Base-by-base conservation (phyloP, 768 basidiomycete species). In the Coprinopsis sp. region DNA sequence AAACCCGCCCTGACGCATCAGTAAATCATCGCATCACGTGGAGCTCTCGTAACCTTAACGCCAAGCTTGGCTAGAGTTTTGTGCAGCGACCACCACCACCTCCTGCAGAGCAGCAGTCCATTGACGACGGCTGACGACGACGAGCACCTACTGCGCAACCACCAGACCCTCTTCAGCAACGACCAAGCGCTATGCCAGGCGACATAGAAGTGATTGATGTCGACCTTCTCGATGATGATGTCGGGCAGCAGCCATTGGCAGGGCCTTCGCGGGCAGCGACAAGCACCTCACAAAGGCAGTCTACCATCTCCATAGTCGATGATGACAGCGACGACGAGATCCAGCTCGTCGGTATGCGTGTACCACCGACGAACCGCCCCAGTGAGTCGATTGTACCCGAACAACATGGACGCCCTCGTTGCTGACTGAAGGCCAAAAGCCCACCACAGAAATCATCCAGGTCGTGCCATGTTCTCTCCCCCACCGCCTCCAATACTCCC, bases 401-500 rank as follows among this genome's bases (percentile, higher is more conserved):
- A n/a, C n/a, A n/a, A n/a, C n/a, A n/a, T n/a, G n/a, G n/a, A n/a
- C n/a, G n/a, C n/a, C n/a, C n/a, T n/a, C n/a, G n/a, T n/a, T n/a
- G n/a, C n/a, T n/a, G n/a, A n/a, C n/a, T n/a, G n/a, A n/a, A n/a
- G n/a, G n/a, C n/a, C n/a, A n/a, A n/a, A n/a, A n/a, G n/a, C n/a
- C n/a, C n/a, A n/a, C n/a, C n/a, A n/a, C n/a, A n/a, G n/a, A n/a
- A n/a, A n/a, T n/a, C n/a, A n/a, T n/a, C n/a, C n/a, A n/a, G n/a
- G n/a, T n/a, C n/a, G n/a, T n/a, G n/a, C n/a, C n/a, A 25, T 33
- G 45, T 51, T 53, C 41, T 58, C 44, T 29, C 70, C 77, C 1
- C 78, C 78, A 22, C 78, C 82, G 12, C 78, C 78, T 6, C 73
- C 69, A 25, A 65, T 65, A 12, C 37, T 30, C 8, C 52, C 58